Evolutionary conservation across 495 filamentous ascomycete species (phyloP).

Genomic region (Penicillium macrosclerotiorum): DNA sequence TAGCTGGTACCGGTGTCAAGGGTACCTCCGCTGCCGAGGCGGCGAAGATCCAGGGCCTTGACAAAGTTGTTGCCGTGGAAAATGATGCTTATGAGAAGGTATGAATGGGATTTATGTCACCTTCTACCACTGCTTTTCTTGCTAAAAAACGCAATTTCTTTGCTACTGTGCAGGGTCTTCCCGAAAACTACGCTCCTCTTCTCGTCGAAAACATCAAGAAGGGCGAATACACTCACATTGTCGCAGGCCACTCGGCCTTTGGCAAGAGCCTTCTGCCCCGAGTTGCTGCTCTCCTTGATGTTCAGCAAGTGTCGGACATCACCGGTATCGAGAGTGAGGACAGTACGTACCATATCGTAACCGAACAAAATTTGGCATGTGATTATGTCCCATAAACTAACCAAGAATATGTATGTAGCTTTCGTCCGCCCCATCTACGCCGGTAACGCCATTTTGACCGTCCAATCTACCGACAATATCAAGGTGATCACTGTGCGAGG

Average conservation of each 20-base stretch:
- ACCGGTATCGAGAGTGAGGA: conserved; percentile 83
- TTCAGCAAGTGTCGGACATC: conserved; percentile 90
- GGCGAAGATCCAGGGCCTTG: conserved; percentile 83
- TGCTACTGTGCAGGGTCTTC: conserved; percentile 61
- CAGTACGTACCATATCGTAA: conserved; percentile 48
- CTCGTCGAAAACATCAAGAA: conserved; percentile 95
- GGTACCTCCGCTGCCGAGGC: conserved; percentile 74
- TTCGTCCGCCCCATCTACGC: conserved; percentile 98
- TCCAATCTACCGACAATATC: conserved; percentile 80
- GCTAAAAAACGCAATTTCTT: conserved; percentile 2
- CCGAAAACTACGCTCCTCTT: conserved; percentile 92
- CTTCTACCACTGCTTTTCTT: no score
- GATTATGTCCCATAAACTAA: no score
- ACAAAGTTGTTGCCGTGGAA: conserved; percentile 86
- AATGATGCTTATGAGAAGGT: conserved; percentile 93
- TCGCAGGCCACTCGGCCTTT: conserved; percentile 90
- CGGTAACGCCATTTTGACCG: conserved; percentile 95
- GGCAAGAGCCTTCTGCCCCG: conserved; percentile 96
- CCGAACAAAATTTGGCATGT: conserved; percentile 16
- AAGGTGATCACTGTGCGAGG: conserved; percentile 92
- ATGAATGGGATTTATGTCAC: not conserved
- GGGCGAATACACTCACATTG: conserved; percentile 84
- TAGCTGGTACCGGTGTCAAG: conserved; percentile 82
- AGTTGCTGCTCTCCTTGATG: conserved; percentile 88
- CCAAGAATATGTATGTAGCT: no score